These are phyloP conservation scores for Thielaviopsis punctulata DNA, from an alignment of 2,329 filamentous ascomycete genomes.

Conservation along the genomic window DNA sequence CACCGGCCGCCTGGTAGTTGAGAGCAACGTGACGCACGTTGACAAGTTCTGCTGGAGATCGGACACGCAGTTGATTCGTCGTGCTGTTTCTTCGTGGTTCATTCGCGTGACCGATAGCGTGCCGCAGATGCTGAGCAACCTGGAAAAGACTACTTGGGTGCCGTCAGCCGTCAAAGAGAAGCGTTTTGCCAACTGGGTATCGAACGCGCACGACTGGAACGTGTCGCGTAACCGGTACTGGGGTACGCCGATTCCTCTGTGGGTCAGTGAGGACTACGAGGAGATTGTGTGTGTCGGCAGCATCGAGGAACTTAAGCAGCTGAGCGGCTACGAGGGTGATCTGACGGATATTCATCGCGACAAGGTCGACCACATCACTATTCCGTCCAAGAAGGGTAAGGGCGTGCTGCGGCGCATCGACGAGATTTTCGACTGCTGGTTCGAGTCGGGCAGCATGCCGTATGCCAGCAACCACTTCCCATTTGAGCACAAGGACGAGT, in stretches of 20 bases:
- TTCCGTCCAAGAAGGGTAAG: slow-evolving; percentile 16
- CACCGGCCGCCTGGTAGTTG: slow-evolving; percentile 14
- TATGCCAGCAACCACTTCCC: slow-evolving; percentile 17
- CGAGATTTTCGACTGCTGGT: slow-evolving; percentile 18
- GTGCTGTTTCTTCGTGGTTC: slow-evolving; percentile 18
- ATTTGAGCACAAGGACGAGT: slow-evolving; percentile 15
- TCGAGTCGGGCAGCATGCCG: slow-evolving; percentile 17
- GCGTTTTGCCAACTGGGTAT: slow-evolving; percentile 17
- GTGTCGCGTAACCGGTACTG: slow-evolving; percentile 16
- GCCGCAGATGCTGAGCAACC: slow-evolving; percentile 15
- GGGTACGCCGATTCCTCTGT: slow-evolving; percentile 16
- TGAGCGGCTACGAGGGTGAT: slow-evolving; percentile 15
- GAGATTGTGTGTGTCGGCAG: slow-evolving; percentile 16
- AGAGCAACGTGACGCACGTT: slow-evolving; percentile 15
- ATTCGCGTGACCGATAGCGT: slow-evolving; percentile 15
- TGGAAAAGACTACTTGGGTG: slow-evolving; percentile 16
- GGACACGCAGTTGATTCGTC: slow-evolving; percentile 17
- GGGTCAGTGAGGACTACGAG: slow-evolving; percentile 17
- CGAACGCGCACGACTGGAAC: slow-evolving; percentile 15
- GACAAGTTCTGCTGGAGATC: slow-evolving; percentile 17
- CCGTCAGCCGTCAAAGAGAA: slow-evolving; percentile 16
- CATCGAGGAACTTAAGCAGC: slow-evolving; percentile 14
- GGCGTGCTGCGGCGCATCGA: slow-evolving; percentile 15
- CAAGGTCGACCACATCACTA: slow-evolving; percentile 17
- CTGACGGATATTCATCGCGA: slow-evolving; percentile 15